Conservation (phyloP, 352 stramenopile species). For the Phytophthora niederhauseri region DNA sequence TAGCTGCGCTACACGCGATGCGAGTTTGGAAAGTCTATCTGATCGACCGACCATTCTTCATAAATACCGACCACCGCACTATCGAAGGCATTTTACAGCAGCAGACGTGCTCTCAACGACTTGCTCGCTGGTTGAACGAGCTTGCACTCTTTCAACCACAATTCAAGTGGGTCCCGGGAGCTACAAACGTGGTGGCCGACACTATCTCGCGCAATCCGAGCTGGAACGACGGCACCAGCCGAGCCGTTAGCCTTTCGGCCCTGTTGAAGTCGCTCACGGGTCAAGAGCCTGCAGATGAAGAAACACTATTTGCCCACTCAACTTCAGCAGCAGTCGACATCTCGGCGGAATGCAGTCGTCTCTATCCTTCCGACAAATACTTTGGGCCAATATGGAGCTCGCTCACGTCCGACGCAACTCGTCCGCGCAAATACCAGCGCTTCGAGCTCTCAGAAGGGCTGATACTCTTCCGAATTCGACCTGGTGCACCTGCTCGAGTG, state of each 20-base stretch:
- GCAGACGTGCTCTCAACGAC: constrained; percentile 2
- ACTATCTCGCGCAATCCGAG: constrained; percentile 8
- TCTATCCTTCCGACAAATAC: not conserved
- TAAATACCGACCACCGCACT: not conserved
- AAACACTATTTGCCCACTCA: constrained; percentile 1
- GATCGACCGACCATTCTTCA: constrained; percentile 2
- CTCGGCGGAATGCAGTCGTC: not conserved
- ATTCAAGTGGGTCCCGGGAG: constrained; percentile 6
- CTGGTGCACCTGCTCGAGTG: constrained; percentile 3
- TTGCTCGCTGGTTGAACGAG: constrained; percentile 10
- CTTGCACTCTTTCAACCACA: constrained; percentile 7
- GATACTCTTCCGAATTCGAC: constrained; percentile 4
- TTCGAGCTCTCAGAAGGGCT: not conserved
- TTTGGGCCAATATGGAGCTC: constrained; percentile 1
- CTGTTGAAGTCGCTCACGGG: not conserved
- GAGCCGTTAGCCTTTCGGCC: not conserved
- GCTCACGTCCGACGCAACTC: not conserved
- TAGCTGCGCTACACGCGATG: constrained; percentile 4
- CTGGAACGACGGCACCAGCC: constrained; percentile 11
- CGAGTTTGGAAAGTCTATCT: constrained; percentile 10
- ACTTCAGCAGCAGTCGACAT: constrained; percentile 3
- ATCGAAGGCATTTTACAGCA: constrained; percentile 1
- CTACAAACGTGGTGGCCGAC: constrained; percentile 11
- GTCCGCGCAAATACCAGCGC: not conserved
- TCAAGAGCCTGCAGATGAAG: not conserved